phyloP scores from a whole-genome alignment of 2,329 filamentous ascomycete species.

The Trichophyton equinum region DNA sequence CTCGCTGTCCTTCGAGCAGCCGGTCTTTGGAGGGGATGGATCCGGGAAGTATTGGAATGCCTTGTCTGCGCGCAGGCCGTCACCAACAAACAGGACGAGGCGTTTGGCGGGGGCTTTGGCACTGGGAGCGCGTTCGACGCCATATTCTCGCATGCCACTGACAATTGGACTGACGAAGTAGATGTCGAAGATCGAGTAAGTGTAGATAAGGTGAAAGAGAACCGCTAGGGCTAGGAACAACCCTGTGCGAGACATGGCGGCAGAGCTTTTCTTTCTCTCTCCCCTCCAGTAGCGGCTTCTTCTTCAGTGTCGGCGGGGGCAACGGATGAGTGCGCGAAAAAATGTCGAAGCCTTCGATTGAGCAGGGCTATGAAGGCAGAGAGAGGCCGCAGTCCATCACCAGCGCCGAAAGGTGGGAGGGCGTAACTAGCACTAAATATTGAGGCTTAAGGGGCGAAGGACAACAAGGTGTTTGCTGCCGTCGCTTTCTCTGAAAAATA shows the following conservation, averaged over 20 bases:
- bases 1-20: constrained; percentile 15
- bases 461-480: neutral
- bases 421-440: neutral
- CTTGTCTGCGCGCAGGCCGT: constrained; percentile 93
- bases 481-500: neutral
- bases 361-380: neutral
- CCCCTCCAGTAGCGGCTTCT: neutral
- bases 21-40: constrained; percentile 48
- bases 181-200: constrained; percentile 93
- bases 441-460: neutral
- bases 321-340: neutral
- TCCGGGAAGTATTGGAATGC: constrained; percentile 89
- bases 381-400: neutral
- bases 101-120: constrained; percentile 70
- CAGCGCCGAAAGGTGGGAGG: neutral
- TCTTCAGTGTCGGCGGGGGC: neutral
- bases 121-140: constrained; percentile 48
- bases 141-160: constrained; percentile 78
- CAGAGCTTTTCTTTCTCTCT: neutral
- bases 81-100: constrained; percentile 90
- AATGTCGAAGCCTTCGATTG: neutral
- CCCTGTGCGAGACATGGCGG: constrained; percentile 1
- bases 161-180: constrained; percentile 98
- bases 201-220: constrained; percentile 85
- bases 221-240: constrained; percentile 77